These are phyloP conservation scores for Nitzschia sp. DNA, from an alignment of 108 stramenopile species.

Conservation along the genomic window DNA sequence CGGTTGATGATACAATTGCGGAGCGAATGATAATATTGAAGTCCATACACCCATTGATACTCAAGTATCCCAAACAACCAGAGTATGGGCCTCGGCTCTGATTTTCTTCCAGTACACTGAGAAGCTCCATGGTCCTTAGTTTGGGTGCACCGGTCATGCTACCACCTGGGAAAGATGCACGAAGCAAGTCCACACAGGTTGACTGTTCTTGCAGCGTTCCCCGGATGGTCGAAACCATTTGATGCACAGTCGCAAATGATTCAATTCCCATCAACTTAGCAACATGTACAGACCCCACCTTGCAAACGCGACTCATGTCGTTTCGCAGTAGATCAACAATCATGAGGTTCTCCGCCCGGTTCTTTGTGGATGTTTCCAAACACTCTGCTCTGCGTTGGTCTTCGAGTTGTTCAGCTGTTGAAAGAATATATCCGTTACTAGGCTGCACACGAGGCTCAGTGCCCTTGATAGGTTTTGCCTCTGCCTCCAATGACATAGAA, in stretches of 20 bases:
- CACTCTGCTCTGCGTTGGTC: constrained; percentile 49
- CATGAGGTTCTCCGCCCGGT: constrained; percentile 96
- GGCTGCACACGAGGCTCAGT: constrained; percentile 65
- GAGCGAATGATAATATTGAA: constrained; percentile 96
- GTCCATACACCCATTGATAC: constrained; percentile 79
- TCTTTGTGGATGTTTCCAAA: constrained; percentile 70
- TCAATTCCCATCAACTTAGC: constrained; percentile 93
- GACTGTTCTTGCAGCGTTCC: constrained; percentile 55
- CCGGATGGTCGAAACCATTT: constrained; percentile 90
- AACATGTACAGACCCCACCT: constrained; percentile 86
- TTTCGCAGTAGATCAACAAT: constrained; percentile 96
- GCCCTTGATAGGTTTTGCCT: constrained; percentile 98
- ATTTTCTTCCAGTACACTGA: constrained; percentile 79
- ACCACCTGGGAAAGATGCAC: constrained; percentile 94
- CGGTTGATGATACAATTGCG: constrained; percentile 75
- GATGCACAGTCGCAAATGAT: constrained; percentile 95
- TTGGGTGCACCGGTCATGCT: constrained; percentile 99
- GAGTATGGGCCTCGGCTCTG: constrained; percentile 87
- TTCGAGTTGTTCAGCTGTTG: constrained; percentile 39
- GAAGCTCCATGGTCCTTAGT: constrained; percentile 87
- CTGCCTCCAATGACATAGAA: constrained; percentile 49
- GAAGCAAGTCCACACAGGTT: constrained; percentile 75
- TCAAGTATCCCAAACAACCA: constrained; percentile 89
- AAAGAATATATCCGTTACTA: constrained; percentile 33
- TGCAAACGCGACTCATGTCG: constrained; percentile 90